Evolutionary conservation across 1,139 yeast species (phyloP), one percentile per base, ranked within the genome.

Genomic region (Barnettozyma hawaiiensis): DNA sequence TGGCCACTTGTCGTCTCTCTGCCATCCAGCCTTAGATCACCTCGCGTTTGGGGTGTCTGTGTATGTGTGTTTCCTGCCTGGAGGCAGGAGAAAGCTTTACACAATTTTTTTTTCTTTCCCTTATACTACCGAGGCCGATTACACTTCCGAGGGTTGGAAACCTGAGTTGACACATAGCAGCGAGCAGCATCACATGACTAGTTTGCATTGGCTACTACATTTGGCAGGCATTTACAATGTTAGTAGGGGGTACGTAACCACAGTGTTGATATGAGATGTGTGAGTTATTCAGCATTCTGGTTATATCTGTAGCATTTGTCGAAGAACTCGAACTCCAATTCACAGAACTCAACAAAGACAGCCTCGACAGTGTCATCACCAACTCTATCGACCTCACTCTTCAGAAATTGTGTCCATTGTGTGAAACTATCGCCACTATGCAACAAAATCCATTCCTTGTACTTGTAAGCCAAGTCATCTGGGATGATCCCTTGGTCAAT

Each of bases 401-500:
- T 60, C 39, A 76, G 60, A 45, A 75, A 75, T 2, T 59, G 47
- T 7, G 71, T 72, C 81, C 81, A 76, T 4, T 49, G 54, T 19
- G 65, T 59, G 51, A 77, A 71, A 23, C 59, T 70, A 11, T 61
- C 60, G 21, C 81, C 78, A 51, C 72, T 64, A 55, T 76, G 76
- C 46, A 76, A 57, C 47, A 60, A 61, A 34, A 75, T 69, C 81
- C 81, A 76, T 41, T 71, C 76, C 41, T 67, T 66, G 47, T 70
- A 61, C 50, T 71, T 73, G 62, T 70, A 73, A 23, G 63, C 63
- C 29, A 75, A 60, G 32, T 61, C 53, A 2, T 50, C 42, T 1
- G 67, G 61, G 9, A 64, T 54, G 1, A 45, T 41, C 1, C 54
- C 57, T 7, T 59, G 39, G 38, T 64, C 60, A 37, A 44, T 44